Evolutionary conservation across 805 yeast species (phyloP).

Genomic region (Sugiyamaella marilandica): DNA sequence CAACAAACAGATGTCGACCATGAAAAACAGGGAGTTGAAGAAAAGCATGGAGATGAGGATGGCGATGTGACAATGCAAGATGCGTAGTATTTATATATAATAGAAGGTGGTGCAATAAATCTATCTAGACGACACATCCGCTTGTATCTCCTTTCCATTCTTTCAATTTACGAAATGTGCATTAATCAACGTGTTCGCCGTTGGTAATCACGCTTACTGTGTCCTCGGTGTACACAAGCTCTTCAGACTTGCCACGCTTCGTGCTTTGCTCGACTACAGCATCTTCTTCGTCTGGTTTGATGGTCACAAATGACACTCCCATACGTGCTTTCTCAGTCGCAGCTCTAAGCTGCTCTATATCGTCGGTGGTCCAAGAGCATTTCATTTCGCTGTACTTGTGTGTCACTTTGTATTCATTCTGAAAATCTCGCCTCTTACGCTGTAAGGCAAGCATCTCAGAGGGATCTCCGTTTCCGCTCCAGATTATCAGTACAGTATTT

Average conservation of each 20-base stretch:
- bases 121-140: too few relatives aligned
- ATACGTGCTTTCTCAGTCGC: constrained; percentile 53
- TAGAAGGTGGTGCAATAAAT: too few relatives aligned
- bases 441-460: constrained; percentile 42
- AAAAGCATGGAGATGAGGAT: constrained; percentile 1
- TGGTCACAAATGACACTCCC: constrained; percentile 53
- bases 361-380: constrained; percentile 48
- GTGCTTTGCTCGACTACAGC: neutral
- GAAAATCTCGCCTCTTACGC: constrained; percentile 39
- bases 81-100: too few relatives aligned
- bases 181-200: too few relatives aligned
- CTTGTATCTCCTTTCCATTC: too few relatives aligned
- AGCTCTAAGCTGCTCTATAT: constrained; percentile 42
- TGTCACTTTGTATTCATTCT: constrained; percentile 38
- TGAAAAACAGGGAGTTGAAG: neutral
- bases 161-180: too few relatives aligned
- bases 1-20: too few relatives aligned
- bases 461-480: constrained; percentile 62
- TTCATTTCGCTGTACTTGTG: constrained; percentile 43
- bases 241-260: too few relatives aligned
- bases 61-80: neutral
- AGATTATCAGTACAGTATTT: constrained; percentile 55
- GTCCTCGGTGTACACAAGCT: too few relatives aligned
- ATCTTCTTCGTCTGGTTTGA: constrained; percentile 32
- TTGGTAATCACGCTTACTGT: too few relatives aligned